Evolutionary conservation across 371 early-diverging fungal species (phyloP).

Genomic region (Globomyces sp.): DNA sequence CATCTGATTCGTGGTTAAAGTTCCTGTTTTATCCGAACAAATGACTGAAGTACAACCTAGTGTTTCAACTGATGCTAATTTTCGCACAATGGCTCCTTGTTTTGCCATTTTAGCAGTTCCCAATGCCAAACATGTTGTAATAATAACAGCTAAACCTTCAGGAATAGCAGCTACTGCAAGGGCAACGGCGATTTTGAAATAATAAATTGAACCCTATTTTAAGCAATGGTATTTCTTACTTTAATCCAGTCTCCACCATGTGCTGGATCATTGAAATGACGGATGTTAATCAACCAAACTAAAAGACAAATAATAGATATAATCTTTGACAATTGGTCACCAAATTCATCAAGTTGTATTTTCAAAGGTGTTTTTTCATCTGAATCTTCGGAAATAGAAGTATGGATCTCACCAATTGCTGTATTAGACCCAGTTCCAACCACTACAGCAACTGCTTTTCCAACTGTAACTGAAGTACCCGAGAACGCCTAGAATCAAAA

Average conservation of each 20-base stretch:
- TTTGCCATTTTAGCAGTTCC: constrained; percentile 97
- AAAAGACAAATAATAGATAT: constrained; percentile 93
- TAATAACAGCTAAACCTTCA: constrained; percentile 96
- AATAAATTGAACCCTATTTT: constrained; percentile 62
- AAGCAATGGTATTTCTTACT: constrained; percentile 37
- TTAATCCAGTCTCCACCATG: constrained; percentile 65
- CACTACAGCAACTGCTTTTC: constrained; percentile 87
- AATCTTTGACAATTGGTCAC: constrained; percentile 91
- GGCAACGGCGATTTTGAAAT: constrained; percentile 94
- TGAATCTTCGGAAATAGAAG: constrained; percentile 72
- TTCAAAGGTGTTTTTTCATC: constrained; percentile 94
- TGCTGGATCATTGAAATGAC: constrained; percentile 87
- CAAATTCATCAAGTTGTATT: constrained; percentile 93
- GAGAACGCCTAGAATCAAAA: constrained; percentile 55
- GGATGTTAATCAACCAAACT: constrained; percentile 95
- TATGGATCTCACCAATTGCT: constrained; percentile 93
- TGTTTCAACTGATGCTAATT: constrained; percentile 92
- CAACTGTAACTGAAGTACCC: constrained; percentile 93
- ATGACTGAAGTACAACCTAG: constrained; percentile 96
- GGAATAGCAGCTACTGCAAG: constrained; percentile 99
- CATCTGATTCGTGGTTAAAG: constrained; percentile 98
- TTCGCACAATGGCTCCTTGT: constrained; percentile 94
- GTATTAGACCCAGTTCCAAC: constrained; percentile 83
- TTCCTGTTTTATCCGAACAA: constrained; percentile 99
- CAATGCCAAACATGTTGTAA: constrained; percentile 94